phyloP scores from a whole-genome alignment of 2,329 filamentous ascomycete genomes.

The Alternaria gansuensis region DNA sequence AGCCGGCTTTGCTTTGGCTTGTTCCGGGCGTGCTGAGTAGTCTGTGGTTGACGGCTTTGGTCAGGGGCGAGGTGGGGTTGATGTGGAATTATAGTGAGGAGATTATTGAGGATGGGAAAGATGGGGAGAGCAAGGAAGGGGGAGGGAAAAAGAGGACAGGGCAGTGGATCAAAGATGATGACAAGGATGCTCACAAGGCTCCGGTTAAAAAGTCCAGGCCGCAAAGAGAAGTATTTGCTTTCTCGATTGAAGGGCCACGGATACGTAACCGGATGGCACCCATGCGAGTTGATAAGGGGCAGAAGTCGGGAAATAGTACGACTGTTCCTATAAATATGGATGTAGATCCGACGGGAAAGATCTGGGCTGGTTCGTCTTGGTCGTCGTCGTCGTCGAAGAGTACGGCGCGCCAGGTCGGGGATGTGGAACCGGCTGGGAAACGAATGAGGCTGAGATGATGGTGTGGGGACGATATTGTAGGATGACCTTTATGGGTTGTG shows the following conservation, averaged over 20 bases:
- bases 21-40: constrained; percentile 83
- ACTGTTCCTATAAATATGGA: no score
- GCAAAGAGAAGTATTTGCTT: constrained; percentile 47
- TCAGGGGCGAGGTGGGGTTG: constrained; percentile 73
- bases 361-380: constrained; percentile 3
- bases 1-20: constrained; percentile 90
- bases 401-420: not conserved
- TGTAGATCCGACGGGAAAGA: no score
- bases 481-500: no score
- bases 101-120: constrained; percentile 50
- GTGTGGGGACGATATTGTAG: not conserved
- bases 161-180: not conserved
- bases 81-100: constrained; percentile 86
- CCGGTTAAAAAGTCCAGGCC: constrained; percentile 26
- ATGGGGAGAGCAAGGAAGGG: constrained; percentile 8
- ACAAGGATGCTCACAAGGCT: constrained; percentile 10
- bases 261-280: constrained; percentile 30
- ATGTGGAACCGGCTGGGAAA: constrained; percentile 36
- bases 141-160: not conserved
- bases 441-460: constrained; percentile 32
- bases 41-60: constrained; percentile 76
- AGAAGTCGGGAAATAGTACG: constrained; percentile 4
- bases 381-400: not conserved
- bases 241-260: constrained; percentile 49
- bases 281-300: not conserved